phyloP scores from a whole-genome alignment of 139 green algal genomes.

The Diplosphaera chodatii region DNA sequence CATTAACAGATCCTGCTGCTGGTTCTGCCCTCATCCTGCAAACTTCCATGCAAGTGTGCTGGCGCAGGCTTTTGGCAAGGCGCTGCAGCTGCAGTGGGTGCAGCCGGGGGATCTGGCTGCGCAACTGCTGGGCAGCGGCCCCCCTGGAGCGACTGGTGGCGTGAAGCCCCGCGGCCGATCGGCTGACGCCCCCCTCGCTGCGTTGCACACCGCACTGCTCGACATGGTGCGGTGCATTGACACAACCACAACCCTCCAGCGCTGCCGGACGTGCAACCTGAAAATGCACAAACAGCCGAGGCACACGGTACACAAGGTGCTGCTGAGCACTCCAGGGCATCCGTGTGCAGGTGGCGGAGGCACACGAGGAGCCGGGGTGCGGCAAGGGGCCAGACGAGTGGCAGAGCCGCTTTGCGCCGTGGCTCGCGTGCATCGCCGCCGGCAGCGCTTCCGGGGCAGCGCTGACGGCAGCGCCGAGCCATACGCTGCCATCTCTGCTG shows the following conservation, averaged over 20 bases:
- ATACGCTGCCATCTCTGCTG: too few relatives aligned
- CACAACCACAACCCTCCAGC: too few relatives aligned
- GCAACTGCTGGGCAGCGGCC: slow-evolving; percentile 24
- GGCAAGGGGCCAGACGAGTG: not conserved
- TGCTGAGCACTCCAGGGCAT: too few relatives aligned
- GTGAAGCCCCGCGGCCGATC: slow-evolving; percentile 2
- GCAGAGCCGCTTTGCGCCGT: not conserved
- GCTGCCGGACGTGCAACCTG: too few relatives aligned
- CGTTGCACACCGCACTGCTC: slow-evolving; percentile 29
- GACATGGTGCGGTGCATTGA: too few relatives aligned
- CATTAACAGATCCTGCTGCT: too few relatives aligned
- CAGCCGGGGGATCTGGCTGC: slow-evolving; percentile 8
- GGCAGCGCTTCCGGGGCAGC: too few relatives aligned
- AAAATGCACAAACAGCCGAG: too few relatives aligned
- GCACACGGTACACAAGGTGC: too few relatives aligned
- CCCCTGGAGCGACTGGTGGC: not conserved
- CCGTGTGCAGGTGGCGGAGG: not conserved
- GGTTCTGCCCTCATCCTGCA: too few relatives aligned
- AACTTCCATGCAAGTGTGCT: too few relatives aligned
- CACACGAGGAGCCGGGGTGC: not conserved
- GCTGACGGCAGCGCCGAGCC: too few relatives aligned
- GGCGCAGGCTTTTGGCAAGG: slow-evolving; percentile 8
- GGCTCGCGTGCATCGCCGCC: not conserved
- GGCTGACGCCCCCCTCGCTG: slow-evolving; percentile 13
- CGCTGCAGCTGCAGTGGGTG: slow-evolving; percentile 7